Conservation (phyloP, 495 filamentous ascomycete genomes). For the Peziza echinospora region DNA sequence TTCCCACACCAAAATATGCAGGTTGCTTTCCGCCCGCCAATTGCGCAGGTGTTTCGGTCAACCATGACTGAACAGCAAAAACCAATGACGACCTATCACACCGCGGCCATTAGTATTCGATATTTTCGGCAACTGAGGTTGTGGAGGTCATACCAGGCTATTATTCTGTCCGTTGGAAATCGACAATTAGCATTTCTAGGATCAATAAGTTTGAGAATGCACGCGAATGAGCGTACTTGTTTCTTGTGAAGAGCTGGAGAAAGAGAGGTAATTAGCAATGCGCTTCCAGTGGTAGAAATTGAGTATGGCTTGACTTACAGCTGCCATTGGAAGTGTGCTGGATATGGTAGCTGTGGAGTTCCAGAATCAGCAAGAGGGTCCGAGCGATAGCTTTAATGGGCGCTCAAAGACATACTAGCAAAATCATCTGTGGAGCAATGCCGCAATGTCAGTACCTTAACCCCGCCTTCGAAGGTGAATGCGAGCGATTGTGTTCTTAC, state of each 20-base stretch:
- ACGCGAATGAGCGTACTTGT: constrained; percentile 10
- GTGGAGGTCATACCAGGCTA: constrained; percentile 3
- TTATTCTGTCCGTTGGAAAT: not conserved
- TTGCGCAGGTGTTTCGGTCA: constrained; percentile 14
- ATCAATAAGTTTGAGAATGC: not conserved
- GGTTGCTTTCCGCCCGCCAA: constrained; percentile 18
- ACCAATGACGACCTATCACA: constrained; percentile 11
- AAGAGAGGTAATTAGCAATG: not conserved
- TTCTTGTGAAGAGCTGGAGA: constrained; percentile 17
- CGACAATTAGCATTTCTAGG: not conserved
- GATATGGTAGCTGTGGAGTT: constrained; percentile 10
- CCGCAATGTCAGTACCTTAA: not conserved
- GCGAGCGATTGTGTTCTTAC: constrained; percentile 3
- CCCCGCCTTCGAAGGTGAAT: not conserved
- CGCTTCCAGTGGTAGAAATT: too few species aligned
- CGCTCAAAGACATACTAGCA: constrained; percentile 5
- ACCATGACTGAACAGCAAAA: constrained; percentile 18
- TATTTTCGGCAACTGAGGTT: not conserved
- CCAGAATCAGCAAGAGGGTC: not conserved
- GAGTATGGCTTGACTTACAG: constrained; percentile 2
- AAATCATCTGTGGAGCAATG: constrained; percentile 7
- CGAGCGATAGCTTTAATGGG: not conserved
- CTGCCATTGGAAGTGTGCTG: constrained; percentile 19
- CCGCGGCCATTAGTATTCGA: not conserved
- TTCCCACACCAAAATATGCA: constrained; percentile 15